Percentiles rank a stretch among this genome's conserved stretches.
Conservation (phyloP, 2,329 filamentous ascomycete genomes). For the Aspergillus sp. region DNA sequence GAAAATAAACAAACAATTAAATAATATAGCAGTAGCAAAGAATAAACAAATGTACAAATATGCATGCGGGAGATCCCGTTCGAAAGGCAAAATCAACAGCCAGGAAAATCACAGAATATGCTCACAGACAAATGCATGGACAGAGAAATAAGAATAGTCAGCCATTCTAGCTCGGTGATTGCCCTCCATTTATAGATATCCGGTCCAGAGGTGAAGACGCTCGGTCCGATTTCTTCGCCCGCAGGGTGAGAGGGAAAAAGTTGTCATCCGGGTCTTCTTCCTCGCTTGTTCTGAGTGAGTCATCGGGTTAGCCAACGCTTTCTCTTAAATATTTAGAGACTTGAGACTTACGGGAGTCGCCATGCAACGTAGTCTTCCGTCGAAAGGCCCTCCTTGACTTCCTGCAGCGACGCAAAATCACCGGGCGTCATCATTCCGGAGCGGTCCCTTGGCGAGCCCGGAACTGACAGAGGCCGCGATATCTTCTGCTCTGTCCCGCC, state of each 20-base stretch:
- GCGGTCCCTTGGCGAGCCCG: slow-evolving; percentile 85
- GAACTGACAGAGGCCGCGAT: slow-evolving; percentile 87
- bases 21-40: not conserved
- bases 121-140: not conserved
- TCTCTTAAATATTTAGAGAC: not conserved
- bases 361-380: slow-evolving; percentile 98
- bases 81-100: not conserved
- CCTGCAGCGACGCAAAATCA: slow-evolving; percentile 94
- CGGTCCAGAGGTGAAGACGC: slow-evolving; percentile 38
- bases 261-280: slow-evolving; percentile 88
- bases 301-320: slow-evolving; percentile 21
- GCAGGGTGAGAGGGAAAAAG: slow-evolving; percentile 67
- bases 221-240: slow-evolving; percentile 46
- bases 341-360: slow-evolving; percentile 87
- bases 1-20: not conserved
- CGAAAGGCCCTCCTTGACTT: slow-evolving; percentile 85
- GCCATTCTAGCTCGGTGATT: not conserved
- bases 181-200: slow-evolving; percentile 31
- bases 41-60: slow-evolving; percentile 2
- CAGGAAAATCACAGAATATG: not conserved
- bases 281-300: slow-evolving; percentile 58
- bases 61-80: not conserved
- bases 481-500: slow-evolving; percentile 94
- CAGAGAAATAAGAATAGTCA: not conserved
- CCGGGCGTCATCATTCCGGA: slow-evolving; percentile 99